phyloP scores from a whole-genome alignment of 345 rosid species.

The Nephelium lappaceum region DNA sequence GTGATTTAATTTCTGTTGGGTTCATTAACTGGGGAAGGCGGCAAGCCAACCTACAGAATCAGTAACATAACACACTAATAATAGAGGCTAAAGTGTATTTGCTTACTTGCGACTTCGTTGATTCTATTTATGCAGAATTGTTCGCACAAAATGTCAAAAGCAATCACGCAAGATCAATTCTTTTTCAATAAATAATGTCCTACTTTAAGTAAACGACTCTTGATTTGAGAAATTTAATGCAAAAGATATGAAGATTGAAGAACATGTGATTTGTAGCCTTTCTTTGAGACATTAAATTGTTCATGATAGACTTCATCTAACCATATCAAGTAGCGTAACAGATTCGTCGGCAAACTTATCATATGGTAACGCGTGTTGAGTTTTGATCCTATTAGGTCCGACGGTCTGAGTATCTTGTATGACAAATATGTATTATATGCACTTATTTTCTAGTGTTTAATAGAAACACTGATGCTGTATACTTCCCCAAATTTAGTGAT shows the following conservation, averaged over 20 bases:
- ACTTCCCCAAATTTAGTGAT: no score
- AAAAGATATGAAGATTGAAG: neutral
- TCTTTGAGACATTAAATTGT: conserved; percentile 17
- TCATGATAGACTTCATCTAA: conserved; percentile 13
- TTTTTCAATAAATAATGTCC: conserved; percentile 13
- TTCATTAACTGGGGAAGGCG: neutral
- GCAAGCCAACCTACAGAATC: neutral
- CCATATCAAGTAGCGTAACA: neutral
- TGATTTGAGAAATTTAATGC: conserved; percentile 11
- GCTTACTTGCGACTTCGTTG: conserved; percentile 11
- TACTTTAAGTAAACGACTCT: neutral
- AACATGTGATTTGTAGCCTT: conserved; percentile 26
- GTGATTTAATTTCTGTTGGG: neutral
- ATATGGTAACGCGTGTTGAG: neutral
- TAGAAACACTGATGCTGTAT: no score
- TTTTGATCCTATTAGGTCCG: neutral
- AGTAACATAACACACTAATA: neutral
- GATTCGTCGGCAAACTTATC: conserved; percentile 19
- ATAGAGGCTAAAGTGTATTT: conserved; percentile 16
- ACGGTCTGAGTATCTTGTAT: no score
- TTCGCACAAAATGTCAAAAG: conserved; percentile 19
- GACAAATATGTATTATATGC: no score
- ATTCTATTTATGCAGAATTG: conserved; percentile 9
- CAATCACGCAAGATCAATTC: neutral
- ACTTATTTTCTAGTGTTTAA: no score